phyloP scores from a whole-genome alignment of 176 grass and related monocot genomes.

The Bolboschoenus planiculmis region DNA sequence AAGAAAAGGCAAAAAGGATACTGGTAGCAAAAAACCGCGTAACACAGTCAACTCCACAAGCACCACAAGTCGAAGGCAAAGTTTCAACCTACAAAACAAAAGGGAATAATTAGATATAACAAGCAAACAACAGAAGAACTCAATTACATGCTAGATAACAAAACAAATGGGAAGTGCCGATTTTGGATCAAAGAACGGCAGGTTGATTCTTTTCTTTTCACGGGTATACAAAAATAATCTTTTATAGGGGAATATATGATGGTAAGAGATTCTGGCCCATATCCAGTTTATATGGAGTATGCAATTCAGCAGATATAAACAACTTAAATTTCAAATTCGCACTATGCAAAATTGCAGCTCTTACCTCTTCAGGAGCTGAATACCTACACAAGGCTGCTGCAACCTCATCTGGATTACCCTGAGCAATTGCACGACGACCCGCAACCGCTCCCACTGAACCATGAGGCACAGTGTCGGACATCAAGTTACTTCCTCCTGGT shows the following conservation, averaged over 20 bases:
- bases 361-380: conserved; percentile 88
- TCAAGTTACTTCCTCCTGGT: conserved; percentile 23
- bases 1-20: conserved; percentile 39
- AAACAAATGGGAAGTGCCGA: neutral
- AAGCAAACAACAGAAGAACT: neutral
- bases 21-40: conserved; percentile 87
- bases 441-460: conserved; percentile 82
- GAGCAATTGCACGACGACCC: conserved; percentile 75
- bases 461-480: conserved; percentile 38
- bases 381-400: conserved; percentile 71
- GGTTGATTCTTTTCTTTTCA: neutral
- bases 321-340: neutral
- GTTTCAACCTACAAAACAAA: conserved; percentile 68
- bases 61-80: conserved; percentile 77
- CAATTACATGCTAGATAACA: neutral
- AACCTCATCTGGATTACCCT: conserved; percentile 84
- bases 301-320: neutral
- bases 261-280: neutral
- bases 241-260: neutral
- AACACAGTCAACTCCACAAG: conserved; percentile 57
- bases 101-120: conserved; percentile 2
- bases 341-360: conserved; percentile 1
- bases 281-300: neutral
- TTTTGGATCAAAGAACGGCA: neutral
- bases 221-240: neutral